A percentile compares a stretch with the other conserved stretches of the same genome.
Conservation (phyloP, 768 basidiomycete genomes). For the Mrakia frigida region DNA sequence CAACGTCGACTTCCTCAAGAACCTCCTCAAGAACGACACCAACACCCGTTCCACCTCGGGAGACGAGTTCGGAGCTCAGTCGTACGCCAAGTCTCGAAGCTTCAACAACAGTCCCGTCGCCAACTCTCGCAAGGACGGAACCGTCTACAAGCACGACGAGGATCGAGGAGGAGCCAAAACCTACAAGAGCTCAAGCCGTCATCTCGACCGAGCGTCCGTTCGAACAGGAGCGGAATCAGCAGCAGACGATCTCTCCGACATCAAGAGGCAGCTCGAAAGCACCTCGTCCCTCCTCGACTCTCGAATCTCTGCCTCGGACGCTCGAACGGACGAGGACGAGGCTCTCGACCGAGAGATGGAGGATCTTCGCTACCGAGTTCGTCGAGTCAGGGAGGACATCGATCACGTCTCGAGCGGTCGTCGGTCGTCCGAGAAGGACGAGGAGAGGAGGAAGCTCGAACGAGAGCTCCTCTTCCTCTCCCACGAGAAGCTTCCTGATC, state of each 20-base stretch:
- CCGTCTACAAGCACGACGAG: conserved; percentile 77
- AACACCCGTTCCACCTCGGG: conserved; percentile 51
- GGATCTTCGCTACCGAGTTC: conserved; percentile 76
- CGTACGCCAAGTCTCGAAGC: conserved; percentile 27
- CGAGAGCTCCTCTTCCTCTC: conserved; percentile 75
- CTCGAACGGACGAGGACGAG: conserved; percentile 73
- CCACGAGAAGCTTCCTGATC: conserved; percentile 86
- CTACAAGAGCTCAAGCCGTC: conserved; percentile 75
- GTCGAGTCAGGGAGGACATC: conserved; percentile 82
- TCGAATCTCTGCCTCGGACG: conserved; percentile 58
- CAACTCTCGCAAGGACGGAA: conserved; percentile 65
- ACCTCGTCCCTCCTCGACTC: conserved; percentile 76
- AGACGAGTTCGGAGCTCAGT: conserved; percentile 15
- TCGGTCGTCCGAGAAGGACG: conserved; percentile 65
- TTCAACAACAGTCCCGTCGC: conserved; percentile 28
- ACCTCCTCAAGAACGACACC: conserved; percentile 78
- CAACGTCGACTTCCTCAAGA: conserved; percentile 83
- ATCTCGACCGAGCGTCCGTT: conserved; percentile 77
- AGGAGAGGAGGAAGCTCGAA: conserved; percentile 79
- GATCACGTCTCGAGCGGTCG: conserved; percentile 78
- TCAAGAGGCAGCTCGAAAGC: conserved; percentile 74
- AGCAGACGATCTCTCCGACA: conserved; percentile 66
- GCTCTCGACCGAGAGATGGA: conserved; percentile 83
- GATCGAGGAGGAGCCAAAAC: conserved; percentile 52
- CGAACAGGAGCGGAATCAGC: conserved; percentile 64